Base-by-base conservation (phyloP, 108 stramenopile genomes). In the Cylindrotheca closterium region DNA sequence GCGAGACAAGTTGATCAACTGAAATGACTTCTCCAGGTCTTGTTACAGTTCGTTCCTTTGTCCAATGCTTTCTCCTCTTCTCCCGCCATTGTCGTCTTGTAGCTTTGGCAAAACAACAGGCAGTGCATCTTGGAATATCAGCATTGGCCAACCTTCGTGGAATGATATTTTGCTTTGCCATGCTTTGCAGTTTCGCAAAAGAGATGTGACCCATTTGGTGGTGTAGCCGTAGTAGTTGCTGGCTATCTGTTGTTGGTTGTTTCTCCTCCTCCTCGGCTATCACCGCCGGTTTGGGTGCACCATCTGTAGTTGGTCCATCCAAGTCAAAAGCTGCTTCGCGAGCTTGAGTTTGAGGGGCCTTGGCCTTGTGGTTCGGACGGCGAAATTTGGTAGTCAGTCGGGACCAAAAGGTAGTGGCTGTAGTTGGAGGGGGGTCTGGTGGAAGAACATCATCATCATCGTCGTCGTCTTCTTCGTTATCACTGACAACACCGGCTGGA, bases 1-100 rank as follows among this genome's bases (percentile, higher is more conserved):
- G 58, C 15, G 67, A 69, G 10, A 54, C 51, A 65, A 80, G 30
- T 54, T 80, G 79, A 30, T 80, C 79, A 1, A 80, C 75, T 15
- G 67, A 48, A 4, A 76, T 67, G 12, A 47, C 19, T 60, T 73
- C 47, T 28, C 79, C 79, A 1, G 74, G 70, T 2, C 21, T 17
- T 5, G 51, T 52, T 19, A 68, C 34, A 3, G 21, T 50, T 21
- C 3, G 45, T 26, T 2, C 29, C 26, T 24, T 28, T 15, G n/a
- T 47, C 31, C 42, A 22, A 5, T 51, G 49, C n/a, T 48, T 55
- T 12, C 37, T 31, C 32, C 51, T 49, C 2, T 37, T 66, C 30
- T 51, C 60, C 42, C 2, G 58, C 55, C 55, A 56, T 30, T 17
- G 55, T 30, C 28, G 24, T 26, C 30, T 56, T 56, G 55, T 29